Base-by-base conservation (phyloP, 2,329 filamentous ascomycete species). In the Camillea tinctor region DNA sequence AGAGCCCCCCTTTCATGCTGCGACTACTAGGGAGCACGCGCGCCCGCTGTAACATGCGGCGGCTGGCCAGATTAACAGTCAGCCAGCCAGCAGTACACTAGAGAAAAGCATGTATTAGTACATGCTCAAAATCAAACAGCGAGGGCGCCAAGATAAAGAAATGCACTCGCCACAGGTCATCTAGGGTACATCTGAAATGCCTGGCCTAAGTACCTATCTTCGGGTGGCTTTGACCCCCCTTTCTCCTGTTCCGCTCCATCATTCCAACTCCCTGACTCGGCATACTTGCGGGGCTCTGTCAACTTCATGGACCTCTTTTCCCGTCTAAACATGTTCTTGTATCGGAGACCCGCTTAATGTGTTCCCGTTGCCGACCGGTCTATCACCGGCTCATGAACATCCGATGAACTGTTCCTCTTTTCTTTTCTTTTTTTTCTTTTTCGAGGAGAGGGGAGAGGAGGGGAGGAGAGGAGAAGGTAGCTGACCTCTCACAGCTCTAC, bases 131-230 rank as follows among this genome's bases (percentile, higher is more conserved):
- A 4, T 44, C 36, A n/a, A n/a, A 44, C 26, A 30, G 26, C 26
- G 11, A 1, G 3, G n/a, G 17, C 17, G 36, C 36, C 36, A 44
- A 44, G 36, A 44, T 17, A 44, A 13, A 55, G 21, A 22, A 19
- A 54, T 51, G 30, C 64, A 67, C 63, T 64, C 59, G 65, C 65
- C 65, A 66, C 65, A 63, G 49, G 56, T 55, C 53, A 52, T 62
- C 62, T 59, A 61, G n/a, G 65, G 51, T 56, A 30, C 26, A 30
- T 30, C 26, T 30, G 7, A 9, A 30, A 30, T 2, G 26, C 13
- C 26, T 30, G 26, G 7, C 26, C 36, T 44, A 44, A 2, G 17
- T 44, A n/a, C 26, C 26, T 44, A 44, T 44, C 36, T 44, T 44
- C 36, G 13, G 36, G 36, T 17, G 36, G 36, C 36, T n/a, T 30